Evolutionary conservation across 495 filamentous ascomycete genomes (phyloP).

Genomic region (Glarea lozoyensis): DNA sequence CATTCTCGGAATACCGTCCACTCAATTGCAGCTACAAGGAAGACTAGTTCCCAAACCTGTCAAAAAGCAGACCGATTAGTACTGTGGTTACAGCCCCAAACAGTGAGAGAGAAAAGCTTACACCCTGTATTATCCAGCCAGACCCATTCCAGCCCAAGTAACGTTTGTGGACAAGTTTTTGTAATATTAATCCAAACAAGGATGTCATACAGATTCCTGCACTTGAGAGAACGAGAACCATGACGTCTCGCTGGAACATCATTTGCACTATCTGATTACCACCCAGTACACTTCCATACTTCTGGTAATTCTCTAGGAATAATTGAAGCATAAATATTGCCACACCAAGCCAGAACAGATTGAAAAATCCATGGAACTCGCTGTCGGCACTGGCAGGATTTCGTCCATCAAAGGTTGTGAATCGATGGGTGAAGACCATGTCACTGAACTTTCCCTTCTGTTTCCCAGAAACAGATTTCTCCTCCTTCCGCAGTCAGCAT

Average conservation of each 20-base stretch:
- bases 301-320: constrained; percentile 54
- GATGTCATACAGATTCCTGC: constrained; percentile 47
- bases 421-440: constrained; percentile 58
- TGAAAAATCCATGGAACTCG: constrained; percentile 69
- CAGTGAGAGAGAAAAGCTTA: constrained; percentile 19
- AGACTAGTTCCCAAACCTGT: constrained; percentile 54
- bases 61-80: background rate
- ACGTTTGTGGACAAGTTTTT: constrained; percentile 41
- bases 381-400: constrained; percentile 46
- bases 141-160: constrained; percentile 51
- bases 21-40: constrained; percentile 46
- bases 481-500: constrained; percentile 6
- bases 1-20: constrained; percentile 58
- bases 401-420: constrained; percentile 62
- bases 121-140: constrained; percentile 63
- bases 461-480: constrained; percentile 14
- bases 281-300: constrained; percentile 52
- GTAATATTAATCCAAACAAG: constrained; percentile 48
- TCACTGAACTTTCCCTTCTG: constrained; percentile 49
- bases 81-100: background rate
- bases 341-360: constrained; percentile 64
- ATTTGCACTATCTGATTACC: constrained; percentile 56
- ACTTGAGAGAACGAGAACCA: constrained; percentile 36
- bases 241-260: constrained; percentile 60
- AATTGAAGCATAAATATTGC: constrained; percentile 52